These are phyloP conservation scores for Diaporthe ampelina DNA, from an alignment of 2,329 filamentous ascomycete species.

Conservation along the genomic window DNA sequence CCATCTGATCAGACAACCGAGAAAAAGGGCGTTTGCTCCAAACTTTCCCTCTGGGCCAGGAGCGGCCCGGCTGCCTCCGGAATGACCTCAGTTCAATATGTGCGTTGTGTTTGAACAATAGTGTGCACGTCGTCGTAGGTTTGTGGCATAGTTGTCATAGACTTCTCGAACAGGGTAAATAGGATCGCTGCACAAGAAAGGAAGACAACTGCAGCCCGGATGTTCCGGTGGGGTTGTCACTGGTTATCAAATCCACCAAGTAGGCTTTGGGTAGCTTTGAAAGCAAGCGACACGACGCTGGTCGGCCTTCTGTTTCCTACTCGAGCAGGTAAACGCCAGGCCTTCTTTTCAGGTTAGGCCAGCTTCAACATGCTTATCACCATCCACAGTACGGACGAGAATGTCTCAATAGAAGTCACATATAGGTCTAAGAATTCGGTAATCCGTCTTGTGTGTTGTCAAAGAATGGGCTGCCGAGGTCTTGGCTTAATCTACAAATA, in stretches of 20 bases:
- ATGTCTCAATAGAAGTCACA: neutral
- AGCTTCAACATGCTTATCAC: neutral
- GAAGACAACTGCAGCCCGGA: no score
- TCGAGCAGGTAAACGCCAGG: neutral
- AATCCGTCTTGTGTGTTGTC: neutral
- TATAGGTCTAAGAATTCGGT: slow-evolving; percentile 4
- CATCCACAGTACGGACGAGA: neutral
- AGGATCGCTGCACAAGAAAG: neutral
- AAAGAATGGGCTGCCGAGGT: neutral
- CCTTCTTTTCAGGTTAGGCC: neutral
- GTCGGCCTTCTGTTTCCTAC: slow-evolving; percentile 2
- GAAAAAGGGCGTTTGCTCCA: neutral
- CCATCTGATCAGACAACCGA: neutral
- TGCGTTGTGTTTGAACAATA: neutral
- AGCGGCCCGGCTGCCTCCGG: neutral
- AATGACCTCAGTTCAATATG: neutral
- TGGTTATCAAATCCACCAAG: neutral
- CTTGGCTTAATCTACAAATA: neutral
- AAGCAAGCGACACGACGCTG: neutral
- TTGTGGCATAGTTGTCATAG: neutral
- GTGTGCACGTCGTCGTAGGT: neutral
- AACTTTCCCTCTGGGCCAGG: neutral
- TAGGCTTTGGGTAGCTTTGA: neutral
- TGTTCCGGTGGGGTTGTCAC: neutral
- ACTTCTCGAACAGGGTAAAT: neutral